These are phyloP conservation scores for Pyrenophora graminea DNA, from an alignment of 2,329 filamentous ascomycete genomes.

Conservation along the genomic window DNA sequence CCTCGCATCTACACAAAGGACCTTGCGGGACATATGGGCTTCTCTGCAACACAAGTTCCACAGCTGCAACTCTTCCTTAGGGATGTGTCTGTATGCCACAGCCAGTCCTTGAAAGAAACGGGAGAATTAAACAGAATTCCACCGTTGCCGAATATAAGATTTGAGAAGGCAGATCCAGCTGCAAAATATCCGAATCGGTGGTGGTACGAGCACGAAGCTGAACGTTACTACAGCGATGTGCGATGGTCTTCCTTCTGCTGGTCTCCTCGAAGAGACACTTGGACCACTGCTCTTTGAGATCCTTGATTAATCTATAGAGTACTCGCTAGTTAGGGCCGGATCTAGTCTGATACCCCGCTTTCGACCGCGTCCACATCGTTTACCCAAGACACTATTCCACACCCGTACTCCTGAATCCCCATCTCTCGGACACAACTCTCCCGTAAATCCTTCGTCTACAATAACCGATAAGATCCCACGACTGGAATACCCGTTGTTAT, in stretches of 20 bases:
- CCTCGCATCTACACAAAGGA: too few species aligned
- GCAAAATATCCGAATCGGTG: too few species aligned
- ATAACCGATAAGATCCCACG: background rate
- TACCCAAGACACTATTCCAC: background rate
- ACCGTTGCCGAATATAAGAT: too few species aligned
- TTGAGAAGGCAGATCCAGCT: too few species aligned
- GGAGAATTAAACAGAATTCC: too few species aligned
- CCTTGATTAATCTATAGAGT: too few species aligned
- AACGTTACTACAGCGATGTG: too few species aligned
- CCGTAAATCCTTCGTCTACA: background rate
- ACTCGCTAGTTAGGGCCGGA: background rate
- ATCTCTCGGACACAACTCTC: constrained; percentile 6
- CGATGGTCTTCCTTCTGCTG: too few species aligned
- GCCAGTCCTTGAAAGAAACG: too few species aligned
- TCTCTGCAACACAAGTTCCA: background rate
- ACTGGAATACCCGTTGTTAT: background rate
- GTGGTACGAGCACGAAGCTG: too few species aligned
- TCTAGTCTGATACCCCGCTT: constrained; percentile 1
- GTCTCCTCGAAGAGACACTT: too few species aligned
- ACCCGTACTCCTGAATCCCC: background rate
- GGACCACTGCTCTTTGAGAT: too few species aligned
- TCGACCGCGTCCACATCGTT: background rate
- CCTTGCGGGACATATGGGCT: background rate
- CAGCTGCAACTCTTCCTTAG: background rate
- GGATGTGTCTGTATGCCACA: background rate